These are phyloP conservation scores for Colletotrichum shisoi DNA, from an alignment of 2,329 filamentous ascomycete genomes.

Conservation along the genomic window DNA sequence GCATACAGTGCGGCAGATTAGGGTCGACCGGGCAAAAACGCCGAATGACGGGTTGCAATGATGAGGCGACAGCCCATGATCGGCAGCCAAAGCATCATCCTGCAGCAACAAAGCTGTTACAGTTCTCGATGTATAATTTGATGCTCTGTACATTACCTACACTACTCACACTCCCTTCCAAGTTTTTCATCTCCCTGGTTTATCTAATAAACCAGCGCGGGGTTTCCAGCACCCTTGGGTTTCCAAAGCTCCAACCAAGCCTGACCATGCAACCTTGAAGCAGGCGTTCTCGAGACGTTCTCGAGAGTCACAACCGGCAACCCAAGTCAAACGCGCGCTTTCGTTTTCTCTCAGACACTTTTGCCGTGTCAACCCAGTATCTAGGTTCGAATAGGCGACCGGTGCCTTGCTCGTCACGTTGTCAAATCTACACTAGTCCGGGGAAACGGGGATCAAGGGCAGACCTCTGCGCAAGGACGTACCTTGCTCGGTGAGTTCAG, in stretches of 20 bases:
- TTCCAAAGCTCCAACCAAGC: constrained; percentile 16
- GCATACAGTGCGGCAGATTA: background rate
- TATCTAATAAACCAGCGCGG: constrained; percentile 1
- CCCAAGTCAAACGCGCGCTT: constrained; percentile 3
- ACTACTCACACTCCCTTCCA: background rate
- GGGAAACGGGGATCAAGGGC: constrained; percentile 19
- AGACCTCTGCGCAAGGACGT: constrained; percentile 9
- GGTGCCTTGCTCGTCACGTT: constrained; percentile 14
- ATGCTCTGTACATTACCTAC: background rate
- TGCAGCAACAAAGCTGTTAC: constrained; percentile 18
- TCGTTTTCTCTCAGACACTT: constrained; percentile 22
- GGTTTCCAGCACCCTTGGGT: constrained; percentile 5
- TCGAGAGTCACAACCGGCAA: background rate
- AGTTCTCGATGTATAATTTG: constrained; percentile 5
- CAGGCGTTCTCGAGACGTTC: constrained; percentile 23
- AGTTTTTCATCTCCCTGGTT: background rate
- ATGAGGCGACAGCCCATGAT: constrained; percentile 20
- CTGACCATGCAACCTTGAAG: constrained; percentile 30
- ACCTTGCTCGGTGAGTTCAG: constrained; percentile 27
- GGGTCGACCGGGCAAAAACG: background rate
- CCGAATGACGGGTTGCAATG: constrained; percentile 1
- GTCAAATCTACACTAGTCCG: background rate
- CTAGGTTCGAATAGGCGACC: constrained; percentile 11
- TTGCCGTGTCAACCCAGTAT: constrained; percentile 11
- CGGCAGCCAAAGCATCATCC: constrained; percentile 18